A percentile compares a stretch with the other conserved stretches of the same genome.
Evolutionary conservation across 441 rosid genomes (phyloP).

Genomic region (Populus tomentosa): DNA sequence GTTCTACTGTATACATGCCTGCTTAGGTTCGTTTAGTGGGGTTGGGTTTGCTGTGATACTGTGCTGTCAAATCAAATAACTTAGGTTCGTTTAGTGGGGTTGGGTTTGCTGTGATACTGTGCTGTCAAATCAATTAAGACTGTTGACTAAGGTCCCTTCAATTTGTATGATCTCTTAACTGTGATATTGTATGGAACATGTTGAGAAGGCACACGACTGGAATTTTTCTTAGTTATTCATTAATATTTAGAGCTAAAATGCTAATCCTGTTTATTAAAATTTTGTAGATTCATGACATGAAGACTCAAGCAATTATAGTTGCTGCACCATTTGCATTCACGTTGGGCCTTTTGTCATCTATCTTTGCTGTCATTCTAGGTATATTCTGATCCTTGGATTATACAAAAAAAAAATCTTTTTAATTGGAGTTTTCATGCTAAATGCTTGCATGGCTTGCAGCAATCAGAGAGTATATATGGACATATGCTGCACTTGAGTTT

Average conservation of each 20-base stretch:
- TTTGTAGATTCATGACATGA: slow-evolving; percentile 61
- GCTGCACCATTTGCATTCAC: slow-evolving; percentile 88
- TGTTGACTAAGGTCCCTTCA: not conserved
- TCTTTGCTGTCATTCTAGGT: slow-evolving; percentile 72
- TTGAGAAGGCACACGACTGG: not conserved
- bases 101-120: no score
- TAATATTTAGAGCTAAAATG: slow-evolving; percentile 2
- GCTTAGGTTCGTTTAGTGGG: not conserved
- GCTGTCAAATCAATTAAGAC: no score
- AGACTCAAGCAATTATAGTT: slow-evolving; percentile 55
- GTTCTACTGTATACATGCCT: not conserved
- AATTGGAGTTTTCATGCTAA: not conserved
- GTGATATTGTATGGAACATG: not conserved
- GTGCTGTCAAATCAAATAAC: not conserved
- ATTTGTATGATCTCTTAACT: not conserved
- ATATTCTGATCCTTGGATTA: slow-evolving; percentile 17
- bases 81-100: no score
- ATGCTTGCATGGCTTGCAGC: slow-evolving; percentile 47
- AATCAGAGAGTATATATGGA: slow-evolving; percentile 89
- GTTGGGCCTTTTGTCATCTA: slow-evolving; percentile 70
- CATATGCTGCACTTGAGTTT: slow-evolving; percentile 93
- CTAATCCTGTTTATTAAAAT: slow-evolving; percentile 6
- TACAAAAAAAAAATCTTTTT: not conserved
- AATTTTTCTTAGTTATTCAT: not conserved
- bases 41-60: not conserved